Evolutionary conservation across 805 yeast species (phyloP).

Genomic region (Saturnispora saitoi): DNA sequence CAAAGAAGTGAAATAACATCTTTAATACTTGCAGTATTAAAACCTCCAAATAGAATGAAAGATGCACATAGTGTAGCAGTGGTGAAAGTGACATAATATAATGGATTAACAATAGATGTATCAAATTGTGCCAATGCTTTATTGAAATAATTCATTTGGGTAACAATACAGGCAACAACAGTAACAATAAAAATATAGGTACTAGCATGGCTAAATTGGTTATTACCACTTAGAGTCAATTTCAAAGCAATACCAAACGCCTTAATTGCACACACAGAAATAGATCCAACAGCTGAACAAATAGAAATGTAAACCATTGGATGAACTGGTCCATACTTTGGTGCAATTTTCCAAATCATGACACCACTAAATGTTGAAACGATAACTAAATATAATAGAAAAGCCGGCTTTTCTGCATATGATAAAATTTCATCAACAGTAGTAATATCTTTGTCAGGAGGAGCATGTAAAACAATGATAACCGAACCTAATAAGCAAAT

Average conservation of each 20-base stretch:
- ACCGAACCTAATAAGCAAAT: slow-evolving; percentile 83
- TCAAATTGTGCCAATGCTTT: slow-evolving; percentile 91
- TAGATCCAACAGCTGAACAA: slow-evolving; percentile 84
- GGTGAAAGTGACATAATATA: slow-evolving; percentile 86
- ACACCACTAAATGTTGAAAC: slow-evolving; percentile 64
- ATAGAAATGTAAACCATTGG: slow-evolving; percentile 87
- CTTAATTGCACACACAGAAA: slow-evolving; percentile 84
- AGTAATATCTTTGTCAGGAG: slow-evolving; percentile 82
- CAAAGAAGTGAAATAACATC: slow-evolving; percentile 73
- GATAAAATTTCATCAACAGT: slow-evolving; percentile 82
- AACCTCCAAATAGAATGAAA: slow-evolving; percentile 77
- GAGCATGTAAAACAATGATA: slow-evolving; percentile 84
- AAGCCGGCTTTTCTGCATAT: slow-evolving; percentile 74
- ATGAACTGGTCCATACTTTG: slow-evolving; percentile 65
- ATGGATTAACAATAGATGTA: slow-evolving; percentile 84
- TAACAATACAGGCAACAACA: slow-evolving; percentile 71
- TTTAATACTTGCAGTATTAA: slow-evolving; percentile 73
- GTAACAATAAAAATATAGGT: slow-evolving; percentile 75
- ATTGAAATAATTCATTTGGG: slow-evolving; percentile 91
- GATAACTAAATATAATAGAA: slow-evolving; percentile 52
- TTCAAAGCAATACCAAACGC: slow-evolving; percentile 90
- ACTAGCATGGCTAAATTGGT: slow-evolving; percentile 78
- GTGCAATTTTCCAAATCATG: slow-evolving; percentile 80
- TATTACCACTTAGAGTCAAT: slow-evolving; percentile 73
- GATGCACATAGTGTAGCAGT: slow-evolving; percentile 82